Evolutionary conservation across 257 asterid genomes (phyloP).

Genomic region (Nicotiana tabacum): DNA sequence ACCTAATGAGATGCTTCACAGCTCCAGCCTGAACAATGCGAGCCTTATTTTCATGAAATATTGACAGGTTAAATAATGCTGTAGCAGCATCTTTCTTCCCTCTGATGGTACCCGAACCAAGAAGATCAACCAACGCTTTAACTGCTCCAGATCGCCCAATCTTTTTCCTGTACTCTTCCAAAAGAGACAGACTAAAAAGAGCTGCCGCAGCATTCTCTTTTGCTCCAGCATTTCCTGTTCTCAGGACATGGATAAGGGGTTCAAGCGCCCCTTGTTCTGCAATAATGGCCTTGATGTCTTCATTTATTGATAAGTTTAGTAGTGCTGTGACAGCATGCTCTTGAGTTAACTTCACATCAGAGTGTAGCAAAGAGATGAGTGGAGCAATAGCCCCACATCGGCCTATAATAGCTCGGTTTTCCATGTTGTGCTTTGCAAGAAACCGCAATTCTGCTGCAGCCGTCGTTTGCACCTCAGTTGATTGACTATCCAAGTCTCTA

Average conservation of each 20-base stretch:
- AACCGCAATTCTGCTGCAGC: slow-evolving; percentile 76
- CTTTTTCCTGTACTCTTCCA: slow-evolving; percentile 74
- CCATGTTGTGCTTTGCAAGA: slow-evolving; percentile 67
- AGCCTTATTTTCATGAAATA: slow-evolving; percentile 88
- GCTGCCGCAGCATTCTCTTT: slow-evolving; percentile 97
- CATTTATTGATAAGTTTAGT: slow-evolving; percentile 70
- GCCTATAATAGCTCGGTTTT: slow-evolving; percentile 74
- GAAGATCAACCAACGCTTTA: slow-evolving; percentile 71
- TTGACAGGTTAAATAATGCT: slow-evolving; percentile 78
- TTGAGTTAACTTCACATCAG: slow-evolving; percentile 51
- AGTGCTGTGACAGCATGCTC: slow-evolving; percentile 96
- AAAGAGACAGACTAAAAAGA: slow-evolving; percentile 76
- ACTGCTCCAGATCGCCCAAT: slow-evolving; percentile 88
- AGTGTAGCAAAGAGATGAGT: slow-evolving; percentile 55
- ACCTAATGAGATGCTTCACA: slow-evolving; percentile 56
- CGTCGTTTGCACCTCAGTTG: slow-evolving; percentile 53
- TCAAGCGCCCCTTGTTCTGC: slow-evolving; percentile 76
- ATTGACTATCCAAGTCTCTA: slow-evolving; percentile 41
- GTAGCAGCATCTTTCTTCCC: slow-evolving; percentile 97
- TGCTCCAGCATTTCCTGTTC: slow-evolving; percentile 66
- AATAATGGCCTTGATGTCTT: slow-evolving; percentile 53
- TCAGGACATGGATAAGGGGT: slow-evolving; percentile 73
- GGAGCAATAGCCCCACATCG: slow-evolving; percentile 78
- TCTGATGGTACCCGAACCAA: slow-evolving; percentile 63
- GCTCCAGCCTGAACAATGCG: slow-evolving; percentile 93